Percentiles rank a stretch among this genome's conserved stretches.
Evolutionary conservation across 2,329 filamentous ascomycete genomes (phyloP).

Genomic region (Pyrenophora seminiperda): DNA sequence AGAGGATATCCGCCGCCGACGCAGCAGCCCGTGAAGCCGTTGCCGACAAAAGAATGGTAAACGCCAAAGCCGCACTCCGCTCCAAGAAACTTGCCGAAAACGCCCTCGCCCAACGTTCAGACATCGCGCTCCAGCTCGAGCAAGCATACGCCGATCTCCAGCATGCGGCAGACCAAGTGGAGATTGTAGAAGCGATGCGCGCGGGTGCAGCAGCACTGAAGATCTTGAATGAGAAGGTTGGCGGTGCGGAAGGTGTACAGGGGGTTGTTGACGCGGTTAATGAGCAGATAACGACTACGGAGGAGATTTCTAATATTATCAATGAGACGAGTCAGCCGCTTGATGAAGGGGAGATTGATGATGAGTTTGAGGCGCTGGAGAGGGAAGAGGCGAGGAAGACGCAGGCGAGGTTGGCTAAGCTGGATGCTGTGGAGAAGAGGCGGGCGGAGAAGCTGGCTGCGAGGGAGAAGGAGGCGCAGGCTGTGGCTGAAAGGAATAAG

Average conservation of each 20-base stretch:
- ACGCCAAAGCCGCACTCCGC: conserved; percentile 77
- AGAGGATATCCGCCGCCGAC: conserved; percentile 57
- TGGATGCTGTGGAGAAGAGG: conserved; percentile 44
- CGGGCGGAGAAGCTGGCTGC: conserved; percentile 46
- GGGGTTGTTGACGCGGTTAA: conserved; percentile 74
- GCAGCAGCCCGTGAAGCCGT: conserved; percentile 71
- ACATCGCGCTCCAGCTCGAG: conserved; percentile 80
- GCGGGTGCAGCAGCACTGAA: conserved; percentile 74
- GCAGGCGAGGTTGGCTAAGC: conserved; percentile 52
- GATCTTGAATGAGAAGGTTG: conserved; percentile 75
- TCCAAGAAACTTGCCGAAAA: conserved; percentile 82
- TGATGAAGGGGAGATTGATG: conserved; percentile 84
- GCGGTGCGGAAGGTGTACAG: conserved; percentile 76
- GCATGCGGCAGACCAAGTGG: conserved; percentile 82
- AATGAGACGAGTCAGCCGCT: conserved; percentile 62
- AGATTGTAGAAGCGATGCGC: conserved; percentile 82
- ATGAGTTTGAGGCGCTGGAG: conserved; percentile 81
- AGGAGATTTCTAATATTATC: conserved; percentile 81
- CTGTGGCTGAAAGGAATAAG: background rate
- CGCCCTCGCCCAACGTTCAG: conserved; percentile 71
- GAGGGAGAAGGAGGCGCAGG: conserved; percentile 37
- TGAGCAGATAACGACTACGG: conserved; percentile 73
- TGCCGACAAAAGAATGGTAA: conserved; percentile 70
- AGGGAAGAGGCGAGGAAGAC: conserved; percentile 55
- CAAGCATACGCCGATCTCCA: conserved; percentile 82